Evolutionary conservation across 2,329 filamentous ascomycete genomes (phyloP), one percentile per base, ranked within the genome.

Genomic region (Verticillium nubilum): DNA sequence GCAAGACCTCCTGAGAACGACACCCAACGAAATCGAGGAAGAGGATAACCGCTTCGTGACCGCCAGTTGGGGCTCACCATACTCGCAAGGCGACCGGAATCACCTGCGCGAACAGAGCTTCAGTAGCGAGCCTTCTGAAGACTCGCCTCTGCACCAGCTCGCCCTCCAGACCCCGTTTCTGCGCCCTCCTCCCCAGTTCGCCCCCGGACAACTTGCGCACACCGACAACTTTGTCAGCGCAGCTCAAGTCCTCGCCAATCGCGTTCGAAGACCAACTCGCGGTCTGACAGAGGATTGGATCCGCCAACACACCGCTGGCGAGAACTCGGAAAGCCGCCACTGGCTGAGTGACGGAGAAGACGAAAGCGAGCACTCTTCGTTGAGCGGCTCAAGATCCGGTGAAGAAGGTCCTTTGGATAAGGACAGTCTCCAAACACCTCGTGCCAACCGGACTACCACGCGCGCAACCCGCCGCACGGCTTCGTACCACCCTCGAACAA

Each of bases 61-160:
- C 54, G 89, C 92, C 55, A 93, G 89, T 72, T 97, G 93, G 92
- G 93, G 93, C 59, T 97, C 92, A 58, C 93, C 93, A 25, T 97
- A 97, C 75, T 87, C 90, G 59, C 82, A 82, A 62, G 83, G 88
- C 42, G 88, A 84, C 60, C 73, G 72, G 66, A 73, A 70, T 53
- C 74, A 80, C 61, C 75, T 81, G 58, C 80, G 79, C 57, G 75
- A 74, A 58, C 74, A 78, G 62, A 85, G 83, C 66, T 77, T 79
- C 64, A 82, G 82, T 69, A 87, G 84, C 72, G 84, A 81, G 66
- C 74, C 74, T 60, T 87, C 83, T 2, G 84, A 86, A 67, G 52
- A 53, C 62, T 84, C 80, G 52, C 84, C 81, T 0, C 79, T 87
- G 62, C 85, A 87, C 64, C 82, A 83, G 59, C 76, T 88, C 57